Evolutionary conservation across 805 yeast genomes (phyloP).

Genomic region (Priceomyces castillae): DNA sequence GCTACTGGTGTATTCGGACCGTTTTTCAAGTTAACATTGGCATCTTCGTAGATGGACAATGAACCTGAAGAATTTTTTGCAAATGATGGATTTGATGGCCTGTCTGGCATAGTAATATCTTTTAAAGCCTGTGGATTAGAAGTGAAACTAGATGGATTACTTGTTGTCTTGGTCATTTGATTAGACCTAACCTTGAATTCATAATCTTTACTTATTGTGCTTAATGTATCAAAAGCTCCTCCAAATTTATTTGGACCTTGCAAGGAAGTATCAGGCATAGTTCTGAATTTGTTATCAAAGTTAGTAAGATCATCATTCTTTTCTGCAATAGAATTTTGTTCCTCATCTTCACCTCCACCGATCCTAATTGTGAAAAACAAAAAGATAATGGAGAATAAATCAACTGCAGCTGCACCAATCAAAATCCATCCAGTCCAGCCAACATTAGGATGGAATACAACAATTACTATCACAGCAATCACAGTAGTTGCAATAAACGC

Average conservation of each 20-base stretch:
- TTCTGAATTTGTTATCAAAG: slow-evolving; percentile 21
- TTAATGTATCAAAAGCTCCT: slow-evolving; percentile 13
- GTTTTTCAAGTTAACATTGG: slow-evolving; percentile 24
- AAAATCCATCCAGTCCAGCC: slow-evolving; percentile 74
- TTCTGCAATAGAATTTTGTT: slow-evolving; percentile 8
- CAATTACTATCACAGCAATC: slow-evolving; percentile 50
- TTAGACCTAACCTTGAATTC: slow-evolving; percentile 16
- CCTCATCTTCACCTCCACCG: slow-evolving; percentile 16
- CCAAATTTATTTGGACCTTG: slow-evolving; percentile 11
- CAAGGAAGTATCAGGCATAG: slow-evolving; percentile 10
- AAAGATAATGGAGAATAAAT: slow-evolving; percentile 50
- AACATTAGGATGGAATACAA: slow-evolving; percentile 63
- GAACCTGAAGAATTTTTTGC: slow-evolving; percentile 10
- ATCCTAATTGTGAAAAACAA: slow-evolving; percentile 36
- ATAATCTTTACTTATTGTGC: slow-evolving; percentile 24
- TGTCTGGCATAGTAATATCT: slow-evolving; percentile 28
- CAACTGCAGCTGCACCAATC: slow-evolving; percentile 62
- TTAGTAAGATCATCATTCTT: slow-evolving; percentile 13
- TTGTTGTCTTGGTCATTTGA: slow-evolving; percentile 7
- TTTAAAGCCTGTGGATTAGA: slow-evolving; percentile 31
- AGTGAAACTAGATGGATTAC: slow-evolving; percentile 27
- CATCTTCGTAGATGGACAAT: slow-evolving; percentile 8
- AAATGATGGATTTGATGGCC: slow-evolving; percentile 12
- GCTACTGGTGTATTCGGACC: slow-evolving; percentile 35
- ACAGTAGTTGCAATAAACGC: slow-evolving; percentile 55